Percentiles rank a stretch among this genome's conserved stretches.
phyloP scores from a whole-genome alignment of 2,329 filamentous ascomycete species.

The Domatiomyces catenatus region DNA sequence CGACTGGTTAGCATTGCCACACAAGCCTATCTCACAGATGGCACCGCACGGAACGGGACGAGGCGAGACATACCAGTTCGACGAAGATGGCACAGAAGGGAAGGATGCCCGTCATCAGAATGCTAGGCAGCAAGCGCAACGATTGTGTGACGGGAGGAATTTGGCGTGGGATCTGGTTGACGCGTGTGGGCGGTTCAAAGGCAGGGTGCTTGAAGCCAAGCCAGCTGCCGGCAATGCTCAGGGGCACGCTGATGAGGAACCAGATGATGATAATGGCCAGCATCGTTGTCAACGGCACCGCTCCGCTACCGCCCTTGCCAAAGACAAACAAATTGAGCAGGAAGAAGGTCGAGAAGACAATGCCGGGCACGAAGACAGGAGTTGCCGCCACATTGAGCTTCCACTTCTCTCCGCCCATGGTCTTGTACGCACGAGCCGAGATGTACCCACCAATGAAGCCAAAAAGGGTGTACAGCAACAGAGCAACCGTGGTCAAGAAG shows the following conservation, averaged over 20 bases:
- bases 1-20: not conserved
- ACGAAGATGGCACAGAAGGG: constrained; percentile 96
- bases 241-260: constrained; percentile 90
- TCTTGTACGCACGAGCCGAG: constrained; percentile 84
- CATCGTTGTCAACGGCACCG: constrained; percentile 95
- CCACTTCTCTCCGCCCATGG: constrained; percentile 83
- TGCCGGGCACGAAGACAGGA: constrained; percentile 65
- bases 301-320: constrained; percentile 80
- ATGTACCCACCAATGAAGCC: constrained; percentile 85
- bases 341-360: constrained; percentile 83
- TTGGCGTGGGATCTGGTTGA: constrained; percentile 95
- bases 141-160: constrained; percentile 75
- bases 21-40: too few species aligned
- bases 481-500: constrained; percentile 80
- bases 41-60: not conserved
- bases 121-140: constrained; percentile 71
- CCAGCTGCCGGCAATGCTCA: constrained; percentile 84
- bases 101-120: constrained; percentile 79
- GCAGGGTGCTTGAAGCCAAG: constrained; percentile 65
- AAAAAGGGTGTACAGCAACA: constrained; percentile 83
- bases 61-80: constrained; percentile 41
- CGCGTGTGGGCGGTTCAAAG: constrained; percentile 69
- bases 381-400: constrained; percentile 85
- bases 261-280: constrained; percentile 82
- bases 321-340: constrained; percentile 91